Evolutionary conservation across 1,139 yeast genomes (phyloP).

Genomic region (Arxiozyma telluris): DNA sequence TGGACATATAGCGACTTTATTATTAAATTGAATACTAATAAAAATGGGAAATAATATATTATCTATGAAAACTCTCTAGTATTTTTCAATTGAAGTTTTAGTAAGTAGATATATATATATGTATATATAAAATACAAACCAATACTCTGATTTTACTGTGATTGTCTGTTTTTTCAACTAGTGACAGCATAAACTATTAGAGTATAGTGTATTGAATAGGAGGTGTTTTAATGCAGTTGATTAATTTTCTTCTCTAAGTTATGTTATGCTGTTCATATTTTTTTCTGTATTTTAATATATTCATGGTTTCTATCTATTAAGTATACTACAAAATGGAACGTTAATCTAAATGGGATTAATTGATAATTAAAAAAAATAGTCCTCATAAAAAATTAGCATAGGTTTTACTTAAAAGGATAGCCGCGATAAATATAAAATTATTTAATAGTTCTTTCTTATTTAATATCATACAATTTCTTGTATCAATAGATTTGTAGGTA

Average conservation of each 20-base stretch:
- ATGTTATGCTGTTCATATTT: background rate
- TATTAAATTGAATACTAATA: no score
- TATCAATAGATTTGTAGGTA: background rate
- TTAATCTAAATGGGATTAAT: background rate
- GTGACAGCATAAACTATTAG: background rate
- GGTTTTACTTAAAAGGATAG: background rate
- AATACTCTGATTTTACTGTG: no score
- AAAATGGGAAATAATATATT: no score
- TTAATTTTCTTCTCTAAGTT: no score
- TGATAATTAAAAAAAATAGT: background rate
- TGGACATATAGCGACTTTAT: no score
- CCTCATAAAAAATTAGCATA: no score
- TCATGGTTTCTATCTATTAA: background rate
- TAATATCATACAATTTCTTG: background rate
- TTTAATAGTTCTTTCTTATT: background rate
- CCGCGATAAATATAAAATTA: background rate
- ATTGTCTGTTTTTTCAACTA: background rate
- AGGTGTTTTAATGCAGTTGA: background rate
- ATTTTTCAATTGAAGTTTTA: no score
- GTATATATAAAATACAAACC: background rate
- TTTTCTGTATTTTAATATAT: background rate
- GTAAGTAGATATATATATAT: no score
- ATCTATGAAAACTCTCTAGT: no score
- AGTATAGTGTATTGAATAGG: no score
- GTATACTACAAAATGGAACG: background rate